phyloP scores from a whole-genome alignment of 148 eudicot genomes.

The Cornus suecica region DNA sequence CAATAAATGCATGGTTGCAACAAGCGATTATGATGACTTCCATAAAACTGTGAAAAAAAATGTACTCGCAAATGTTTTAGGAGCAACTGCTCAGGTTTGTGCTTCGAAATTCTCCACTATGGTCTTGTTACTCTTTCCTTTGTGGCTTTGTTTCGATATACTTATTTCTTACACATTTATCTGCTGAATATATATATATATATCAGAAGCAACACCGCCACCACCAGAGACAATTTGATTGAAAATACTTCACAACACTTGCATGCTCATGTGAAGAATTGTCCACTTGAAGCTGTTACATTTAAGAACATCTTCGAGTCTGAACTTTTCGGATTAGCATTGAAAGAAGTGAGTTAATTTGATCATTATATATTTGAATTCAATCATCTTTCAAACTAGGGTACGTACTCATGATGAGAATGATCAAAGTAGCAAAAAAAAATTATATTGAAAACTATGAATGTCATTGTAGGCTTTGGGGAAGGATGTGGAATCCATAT shows the following conservation, averaged over 20 bases:
- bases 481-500: conserved; percentile 47
- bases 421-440: background rate
- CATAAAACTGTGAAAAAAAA: conserved; percentile 63
- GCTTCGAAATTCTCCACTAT: background rate
- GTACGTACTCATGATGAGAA: too few species aligned
- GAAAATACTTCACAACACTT: conserved; percentile 38
- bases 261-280: conserved; percentile 27
- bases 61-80: conserved; percentile 53
- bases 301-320: conserved; percentile 22
- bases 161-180: background rate
- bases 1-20: conserved; percentile 84
- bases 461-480: conserved; percentile 57
- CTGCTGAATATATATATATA: conserved; percentile 13
- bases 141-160: background rate
- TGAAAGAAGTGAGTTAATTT: background rate
- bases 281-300: conserved; percentile 46
- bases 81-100: conserved; percentile 83
- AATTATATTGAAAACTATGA: background rate
- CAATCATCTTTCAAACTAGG: too few species aligned
- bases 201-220: conserved; percentile 54
- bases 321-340: background rate
- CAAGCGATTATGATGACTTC: conserved; percentile 80
- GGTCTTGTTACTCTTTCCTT: background rate
- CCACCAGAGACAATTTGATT: conserved; percentile 61
- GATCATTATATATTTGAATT: background rate